phyloP scores from a whole-genome alignment of 2,329 filamentous ascomycete genomes.

The Leptosphaerulina australis region DNA sequence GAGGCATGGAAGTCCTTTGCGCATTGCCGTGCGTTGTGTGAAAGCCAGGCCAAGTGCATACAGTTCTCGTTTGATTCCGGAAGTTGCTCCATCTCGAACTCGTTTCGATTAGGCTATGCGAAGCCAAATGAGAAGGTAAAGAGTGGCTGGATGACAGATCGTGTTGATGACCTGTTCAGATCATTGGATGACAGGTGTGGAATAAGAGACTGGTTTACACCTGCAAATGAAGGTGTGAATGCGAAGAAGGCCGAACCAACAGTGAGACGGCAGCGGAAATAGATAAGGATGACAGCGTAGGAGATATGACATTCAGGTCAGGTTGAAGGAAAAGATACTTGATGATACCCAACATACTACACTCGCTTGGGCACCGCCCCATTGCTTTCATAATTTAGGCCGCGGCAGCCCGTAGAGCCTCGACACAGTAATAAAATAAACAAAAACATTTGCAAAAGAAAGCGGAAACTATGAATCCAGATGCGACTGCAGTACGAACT shows the following conservation, averaged over 20 bases:
- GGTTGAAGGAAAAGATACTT: not conserved
- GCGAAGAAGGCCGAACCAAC: slow-evolving; percentile 19
- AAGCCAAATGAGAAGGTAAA: slow-evolving; percentile 35
- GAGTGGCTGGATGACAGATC: slow-evolving; percentile 47
- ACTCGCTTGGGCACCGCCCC: slow-evolving; percentile 15
- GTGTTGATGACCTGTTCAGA: slow-evolving; percentile 43
- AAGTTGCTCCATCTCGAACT: slow-evolving; percentile 38
- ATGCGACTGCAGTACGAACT: not conserved
- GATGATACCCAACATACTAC: slow-evolving; percentile 21
- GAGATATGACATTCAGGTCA: not conserved
- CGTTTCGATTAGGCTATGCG: slow-evolving; percentile 42
- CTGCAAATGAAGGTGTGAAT: slow-evolving; percentile 25
- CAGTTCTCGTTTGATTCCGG: slow-evolving; percentile 46
- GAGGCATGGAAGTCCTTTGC: slow-evolving; percentile 46
- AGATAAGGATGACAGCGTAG: not conserved
- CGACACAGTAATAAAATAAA: not conserved
- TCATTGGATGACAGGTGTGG: slow-evolving; percentile 41
- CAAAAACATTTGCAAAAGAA: slow-evolving; percentile 9
- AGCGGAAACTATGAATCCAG: not conserved
- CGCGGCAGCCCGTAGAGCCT: slow-evolving; percentile 12
- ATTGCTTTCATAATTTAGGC: slow-evolving; percentile 7
- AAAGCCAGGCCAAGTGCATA: slow-evolving; percentile 40
- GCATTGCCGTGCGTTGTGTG: slow-evolving; percentile 45
- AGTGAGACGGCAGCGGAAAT: slow-evolving; percentile 22
- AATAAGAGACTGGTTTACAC: slow-evolving; percentile 44